Conservation (phyloP, 129 eudicot genomes). For the Flaveria sonorensis region DNA sequence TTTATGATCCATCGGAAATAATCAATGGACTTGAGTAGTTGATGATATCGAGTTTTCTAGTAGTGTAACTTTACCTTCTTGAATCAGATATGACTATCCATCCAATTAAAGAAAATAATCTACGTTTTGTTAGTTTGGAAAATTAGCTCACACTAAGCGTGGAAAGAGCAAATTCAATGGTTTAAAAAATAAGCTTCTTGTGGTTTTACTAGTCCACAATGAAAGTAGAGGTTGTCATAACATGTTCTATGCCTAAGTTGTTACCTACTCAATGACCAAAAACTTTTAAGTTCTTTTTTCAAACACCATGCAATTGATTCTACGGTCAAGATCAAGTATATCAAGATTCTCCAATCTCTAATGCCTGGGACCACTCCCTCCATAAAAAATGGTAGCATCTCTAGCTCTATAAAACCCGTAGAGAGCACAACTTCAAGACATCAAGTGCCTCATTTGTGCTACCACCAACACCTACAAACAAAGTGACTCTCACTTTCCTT, state of each 20-base stretch:
- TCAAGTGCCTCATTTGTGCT: conserved; percentile 28
- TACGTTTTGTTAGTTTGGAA: too few relatives aligned
- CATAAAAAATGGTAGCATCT: not conserved
- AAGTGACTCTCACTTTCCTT: conserved; percentile 13
- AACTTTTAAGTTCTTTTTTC: not conserved
- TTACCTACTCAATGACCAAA: conserved; percentile 15
- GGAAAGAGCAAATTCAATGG: conserved; percentile 12
- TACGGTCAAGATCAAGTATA: conserved; percentile 24
- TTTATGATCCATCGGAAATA: too few relatives aligned
- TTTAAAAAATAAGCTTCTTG: conserved; percentile 9
- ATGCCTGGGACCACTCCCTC: conserved; percentile 19
- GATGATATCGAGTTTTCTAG: too few relatives aligned
- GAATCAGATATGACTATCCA: too few relatives aligned
- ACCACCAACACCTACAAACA: conserved; percentile 7
- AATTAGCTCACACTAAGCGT: not conserved
- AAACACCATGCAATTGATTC: conserved; percentile 13
- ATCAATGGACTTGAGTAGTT: too few relatives aligned
- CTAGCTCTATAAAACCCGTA: conserved; percentile 20
- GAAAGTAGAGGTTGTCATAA: conserved; percentile 19
- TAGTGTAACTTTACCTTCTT: too few relatives aligned
- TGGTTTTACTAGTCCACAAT: conserved; percentile 16
- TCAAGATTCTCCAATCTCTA: conserved; percentile 8
- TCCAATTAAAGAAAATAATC: too few relatives aligned
- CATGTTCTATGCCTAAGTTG: conserved; percentile 25
- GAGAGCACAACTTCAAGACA: conserved; percentile 20